Percentiles rank a stretch among this genome's conserved stretches.
Conservation (phyloP, 371 early-diverging fungal genomes). For the Nematocida major region DNA sequence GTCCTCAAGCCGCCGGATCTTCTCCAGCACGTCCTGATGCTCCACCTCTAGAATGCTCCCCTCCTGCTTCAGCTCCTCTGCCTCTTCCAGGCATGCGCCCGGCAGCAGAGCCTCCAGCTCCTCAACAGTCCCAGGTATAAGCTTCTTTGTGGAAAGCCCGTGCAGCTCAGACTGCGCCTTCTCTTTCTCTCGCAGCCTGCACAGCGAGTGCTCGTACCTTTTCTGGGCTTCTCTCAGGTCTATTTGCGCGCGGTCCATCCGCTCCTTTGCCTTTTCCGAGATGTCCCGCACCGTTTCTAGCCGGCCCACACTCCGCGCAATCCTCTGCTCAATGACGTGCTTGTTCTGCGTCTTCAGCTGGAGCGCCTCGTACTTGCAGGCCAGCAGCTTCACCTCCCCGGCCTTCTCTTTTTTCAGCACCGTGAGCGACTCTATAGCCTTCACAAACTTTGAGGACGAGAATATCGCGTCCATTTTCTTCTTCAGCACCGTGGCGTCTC, state of each 20-base stretch:
- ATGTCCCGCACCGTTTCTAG: neutral
- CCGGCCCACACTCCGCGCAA: conserved; percentile 2
- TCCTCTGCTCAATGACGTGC: conserved; percentile 32
- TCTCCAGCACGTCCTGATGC: conserved; percentile 16
- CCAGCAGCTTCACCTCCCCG: conserved; percentile 67
- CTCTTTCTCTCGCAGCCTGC: conserved; percentile 32
- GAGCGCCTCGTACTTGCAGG: neutral
- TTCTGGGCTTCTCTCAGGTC: neutral
- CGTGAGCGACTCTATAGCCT: conserved; percentile 77
- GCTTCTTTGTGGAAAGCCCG: conserved; percentile 14
- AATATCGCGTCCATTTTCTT: conserved; percentile 99
- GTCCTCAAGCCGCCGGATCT: conserved; percentile 8
- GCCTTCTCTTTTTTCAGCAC: conserved; percentile 70
- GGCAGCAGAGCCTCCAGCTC: neutral
- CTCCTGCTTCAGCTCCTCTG: neutral
- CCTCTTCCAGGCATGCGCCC: conserved; percentile 10
- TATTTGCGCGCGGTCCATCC: neutral
- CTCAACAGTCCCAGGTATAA: neutral
- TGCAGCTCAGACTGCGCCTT: conserved; percentile 28
- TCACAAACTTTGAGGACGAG: conserved; percentile 80
- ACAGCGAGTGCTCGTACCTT: conserved; percentile 1
- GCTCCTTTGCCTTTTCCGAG: neutral
- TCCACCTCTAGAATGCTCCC: neutral
- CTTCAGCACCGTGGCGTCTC: conserved; percentile 79
- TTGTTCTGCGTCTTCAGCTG: conserved; percentile 30